A percentile compares a stretch with the other conserved stretches of the same genome.
Evolutionary conservation across 2,329 filamentous ascomycete genomes (phyloP).

Genomic region (Talaromyces islandicus): DNA sequence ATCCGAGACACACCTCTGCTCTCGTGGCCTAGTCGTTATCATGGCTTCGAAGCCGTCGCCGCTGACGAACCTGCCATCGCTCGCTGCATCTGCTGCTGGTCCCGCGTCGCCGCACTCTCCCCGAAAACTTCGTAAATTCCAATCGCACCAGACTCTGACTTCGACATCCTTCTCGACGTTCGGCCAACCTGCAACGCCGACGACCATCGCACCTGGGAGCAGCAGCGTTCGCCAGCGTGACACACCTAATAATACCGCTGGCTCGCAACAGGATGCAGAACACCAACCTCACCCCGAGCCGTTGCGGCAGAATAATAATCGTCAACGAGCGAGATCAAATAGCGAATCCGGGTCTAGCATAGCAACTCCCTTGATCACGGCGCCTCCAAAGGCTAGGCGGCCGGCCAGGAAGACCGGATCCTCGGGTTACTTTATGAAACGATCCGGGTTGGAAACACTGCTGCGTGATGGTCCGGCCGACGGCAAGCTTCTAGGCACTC

Average conservation of each 20-base stretch:
- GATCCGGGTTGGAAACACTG: constrained; percentile 61
- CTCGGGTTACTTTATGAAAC: constrained; percentile 33
- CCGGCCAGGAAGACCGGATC: constrained; percentile 39
- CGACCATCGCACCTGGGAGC: background rate
- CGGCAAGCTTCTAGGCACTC: constrained; percentile 49
- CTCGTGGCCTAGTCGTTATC: constrained; percentile 5
- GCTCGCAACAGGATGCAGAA: background rate
- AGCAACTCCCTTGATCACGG: constrained; percentile 44
- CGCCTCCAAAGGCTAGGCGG: constrained; percentile 31
- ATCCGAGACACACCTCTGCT: background rate
- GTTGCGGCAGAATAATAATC: constrained; percentile 1
- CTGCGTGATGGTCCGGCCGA: constrained; percentile 73
- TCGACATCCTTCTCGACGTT: constrained; percentile 52
- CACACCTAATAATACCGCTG: background rate
- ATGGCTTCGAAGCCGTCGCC: constrained; percentile 19
- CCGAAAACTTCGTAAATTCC: constrained; percentile 64
- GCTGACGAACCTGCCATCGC: constrained; percentile 12
- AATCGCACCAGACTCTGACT: constrained; percentile 65
- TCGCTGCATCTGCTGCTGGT: constrained; percentile 14
- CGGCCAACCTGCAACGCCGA: constrained; percentile 14
- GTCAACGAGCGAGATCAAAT: constrained; percentile 61
- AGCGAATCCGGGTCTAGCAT: constrained; percentile 35
- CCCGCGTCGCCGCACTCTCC: constrained; percentile 47
- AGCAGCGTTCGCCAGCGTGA: constrained; percentile 1
- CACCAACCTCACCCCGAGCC: background rate